Percentiles rank a stretch among this genome's conserved stretches.
Conservation (phyloP, 495 filamentous ascomycete species). For the Penicillium bialowiezense region DNA sequence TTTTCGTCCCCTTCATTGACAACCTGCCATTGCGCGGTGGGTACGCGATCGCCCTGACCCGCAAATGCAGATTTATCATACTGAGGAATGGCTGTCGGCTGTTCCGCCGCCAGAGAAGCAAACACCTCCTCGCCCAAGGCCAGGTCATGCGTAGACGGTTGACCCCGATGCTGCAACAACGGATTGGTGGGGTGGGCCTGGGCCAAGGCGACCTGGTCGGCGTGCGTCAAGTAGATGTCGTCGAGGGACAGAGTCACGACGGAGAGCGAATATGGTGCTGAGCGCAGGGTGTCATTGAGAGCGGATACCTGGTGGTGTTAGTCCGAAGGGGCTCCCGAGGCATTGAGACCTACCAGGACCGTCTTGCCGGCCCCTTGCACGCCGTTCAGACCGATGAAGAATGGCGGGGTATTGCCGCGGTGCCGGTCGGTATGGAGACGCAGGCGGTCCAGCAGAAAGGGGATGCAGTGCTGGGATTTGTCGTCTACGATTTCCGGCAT, state of each 20-base stretch:
- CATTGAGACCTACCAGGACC: conserved; percentile 57
- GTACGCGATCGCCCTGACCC: conserved; percentile 76
- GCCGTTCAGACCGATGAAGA: conserved; percentile 61
- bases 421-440: conserved; percentile 44
- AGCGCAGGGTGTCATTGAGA: conserved; percentile 62
- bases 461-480: conserved; percentile 82
- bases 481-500: conserved; percentile 70
- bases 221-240: conserved; percentile 81
- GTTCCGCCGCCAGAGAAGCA: conserved; percentile 49
- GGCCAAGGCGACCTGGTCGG: conserved; percentile 66
- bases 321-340: not conserved
- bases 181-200: conserved; percentile 62
- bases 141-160: conserved; percentile 85
- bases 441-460: conserved; percentile 74
- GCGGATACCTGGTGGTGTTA: conserved; percentile 52
- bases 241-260: conserved; percentile 84
- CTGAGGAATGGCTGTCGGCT: conserved; percentile 60
- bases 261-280: conserved; percentile 63
- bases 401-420: conserved; percentile 45
- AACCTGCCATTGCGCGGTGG: conserved; percentile 54
- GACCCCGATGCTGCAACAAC: conserved; percentile 77
- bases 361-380: conserved; percentile 91
- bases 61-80: conserved; percentile 82
- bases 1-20: conserved; percentile 56
- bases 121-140: conserved; percentile 62